Conservation (phyloP, 2,329 filamentous ascomycete genomes). For the Dothistroma septosporum region DNA sequence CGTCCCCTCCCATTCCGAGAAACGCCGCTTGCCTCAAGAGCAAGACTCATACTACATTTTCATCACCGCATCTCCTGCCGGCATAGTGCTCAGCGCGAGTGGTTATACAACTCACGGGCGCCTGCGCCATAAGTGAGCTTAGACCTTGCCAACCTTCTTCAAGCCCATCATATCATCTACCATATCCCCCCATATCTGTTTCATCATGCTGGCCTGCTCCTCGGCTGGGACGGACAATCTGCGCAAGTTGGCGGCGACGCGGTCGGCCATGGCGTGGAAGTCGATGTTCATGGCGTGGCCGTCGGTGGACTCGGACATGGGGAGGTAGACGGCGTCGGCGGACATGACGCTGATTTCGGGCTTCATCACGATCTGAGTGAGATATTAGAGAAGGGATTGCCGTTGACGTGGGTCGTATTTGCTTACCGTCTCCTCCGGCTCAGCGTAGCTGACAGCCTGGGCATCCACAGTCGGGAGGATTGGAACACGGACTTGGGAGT, state of each 20-base stretch:
- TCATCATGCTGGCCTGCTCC: constrained; percentile 41
- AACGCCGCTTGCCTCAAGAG: background rate
- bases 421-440: constrained; percentile 25
- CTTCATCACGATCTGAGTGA: constrained; percentile 45
- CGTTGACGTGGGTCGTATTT: background rate
- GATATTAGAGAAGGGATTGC: background rate
- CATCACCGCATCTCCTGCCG: background rate
- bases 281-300: constrained; percentile 54
- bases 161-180: constrained; percentile 48
- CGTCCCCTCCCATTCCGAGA: background rate
- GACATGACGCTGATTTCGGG: constrained; percentile 55
- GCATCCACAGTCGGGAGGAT: constrained; percentile 27
- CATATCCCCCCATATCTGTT: constrained; percentile 43
- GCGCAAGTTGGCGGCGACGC: constrained; percentile 29
- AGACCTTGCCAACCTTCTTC: constrained; percentile 20
- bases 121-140: background rate
- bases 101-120: background rate
- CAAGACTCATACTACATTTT: background rate
- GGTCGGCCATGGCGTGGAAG: constrained; percentile 53
- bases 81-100: background rate
- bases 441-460: constrained; percentile 14
- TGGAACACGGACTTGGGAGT: constrained; percentile 29
- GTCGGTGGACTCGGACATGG: constrained; percentile 57
- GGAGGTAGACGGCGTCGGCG: constrained; percentile 47
- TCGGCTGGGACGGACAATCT: constrained; percentile 38